Conservation (phyloP, 2,329 filamentous ascomycete genomes). For the Colletotrichum agaves region DNA sequence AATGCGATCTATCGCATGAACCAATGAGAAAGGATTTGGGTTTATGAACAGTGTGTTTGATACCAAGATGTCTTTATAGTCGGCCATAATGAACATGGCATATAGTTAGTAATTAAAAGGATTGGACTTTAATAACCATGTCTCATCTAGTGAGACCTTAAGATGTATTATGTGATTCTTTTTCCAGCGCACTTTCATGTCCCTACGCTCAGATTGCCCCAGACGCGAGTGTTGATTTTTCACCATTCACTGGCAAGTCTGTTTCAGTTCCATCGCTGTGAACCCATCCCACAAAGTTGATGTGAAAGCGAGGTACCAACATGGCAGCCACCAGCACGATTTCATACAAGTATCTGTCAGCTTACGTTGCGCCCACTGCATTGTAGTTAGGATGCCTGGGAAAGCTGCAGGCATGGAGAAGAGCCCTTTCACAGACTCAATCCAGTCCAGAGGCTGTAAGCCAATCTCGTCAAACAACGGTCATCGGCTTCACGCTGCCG, state of each 20-base stretch:
- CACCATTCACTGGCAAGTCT: neutral
- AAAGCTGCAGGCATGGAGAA: conserved; percentile 10
- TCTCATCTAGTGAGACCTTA: too few relatives aligned
- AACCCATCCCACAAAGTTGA: neutral
- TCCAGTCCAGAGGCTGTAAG: conserved; percentile 13
- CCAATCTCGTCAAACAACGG: conserved; percentile 8
- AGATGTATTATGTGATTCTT: neutral
- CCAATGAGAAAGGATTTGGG: neutral
- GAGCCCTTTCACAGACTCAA: conserved; percentile 4
- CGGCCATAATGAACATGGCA: conserved; percentile 26
- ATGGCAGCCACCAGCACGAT: neutral
- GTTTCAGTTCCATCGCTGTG: neutral
- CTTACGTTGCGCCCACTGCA: too few relatives aligned
- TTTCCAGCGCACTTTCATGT: neutral
- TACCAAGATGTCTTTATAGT: conserved; percentile 19
- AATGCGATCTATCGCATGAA: conserved; percentile 37
- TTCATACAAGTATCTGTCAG: too few relatives aligned
- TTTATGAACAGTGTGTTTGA: conserved; percentile 5
- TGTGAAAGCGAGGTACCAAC: neutral
- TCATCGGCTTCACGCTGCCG: neutral
- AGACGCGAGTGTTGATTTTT: neutral
- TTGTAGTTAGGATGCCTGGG: too few relatives aligned
- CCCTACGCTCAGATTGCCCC: neutral
- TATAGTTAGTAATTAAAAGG: neutral
- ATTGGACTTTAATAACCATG: neutral